Conservation (phyloP, 129 eudicot genomes). For the Artemisia annua region DNA sequence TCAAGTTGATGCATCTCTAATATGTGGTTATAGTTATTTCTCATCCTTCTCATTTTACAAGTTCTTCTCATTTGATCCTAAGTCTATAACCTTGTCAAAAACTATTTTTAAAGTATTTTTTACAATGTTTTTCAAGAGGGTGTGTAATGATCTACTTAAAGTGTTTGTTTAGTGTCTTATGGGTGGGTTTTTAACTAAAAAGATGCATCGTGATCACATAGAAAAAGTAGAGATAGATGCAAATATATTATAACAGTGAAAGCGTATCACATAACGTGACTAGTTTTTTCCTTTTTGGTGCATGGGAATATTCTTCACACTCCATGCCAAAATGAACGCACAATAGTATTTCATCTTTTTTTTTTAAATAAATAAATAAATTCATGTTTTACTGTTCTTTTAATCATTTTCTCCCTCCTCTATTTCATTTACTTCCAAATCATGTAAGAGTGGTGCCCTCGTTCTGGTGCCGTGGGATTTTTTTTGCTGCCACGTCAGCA, state of each 20-base stretch:
- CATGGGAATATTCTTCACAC: conserved; percentile 1
- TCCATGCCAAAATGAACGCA: not conserved
- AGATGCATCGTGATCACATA: not conserved
- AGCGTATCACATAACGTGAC: not conserved
- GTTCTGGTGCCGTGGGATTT: too few relatives aligned
- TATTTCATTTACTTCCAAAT: not conserved
- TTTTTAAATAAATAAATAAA: too few relatives aligned
- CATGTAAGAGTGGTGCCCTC: too few relatives aligned
- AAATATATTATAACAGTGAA: not conserved
- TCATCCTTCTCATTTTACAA: too few relatives aligned
- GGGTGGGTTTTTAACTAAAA: not conserved
- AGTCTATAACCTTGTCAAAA: too few relatives aligned
- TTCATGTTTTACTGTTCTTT: too few relatives aligned
- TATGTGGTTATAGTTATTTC: too few relatives aligned
- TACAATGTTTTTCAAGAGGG: not conserved
- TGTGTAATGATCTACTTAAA: not conserved
- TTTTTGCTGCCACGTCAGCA: too few relatives aligned
- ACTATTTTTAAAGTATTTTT: too few relatives aligned
- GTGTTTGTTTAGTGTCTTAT: not conserved
- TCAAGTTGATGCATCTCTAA: too few relatives aligned
- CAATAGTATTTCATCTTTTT: not conserved
- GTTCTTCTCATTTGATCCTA: too few relatives aligned
- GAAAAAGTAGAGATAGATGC: not conserved
- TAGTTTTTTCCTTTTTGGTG: conserved; percentile 20
- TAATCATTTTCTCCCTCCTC: too few relatives aligned